These are phyloP conservation scores for Holtermannia corniformis DNA, from an alignment of 768 basidiomycete genomes.

Conservation along the genomic window DNA sequence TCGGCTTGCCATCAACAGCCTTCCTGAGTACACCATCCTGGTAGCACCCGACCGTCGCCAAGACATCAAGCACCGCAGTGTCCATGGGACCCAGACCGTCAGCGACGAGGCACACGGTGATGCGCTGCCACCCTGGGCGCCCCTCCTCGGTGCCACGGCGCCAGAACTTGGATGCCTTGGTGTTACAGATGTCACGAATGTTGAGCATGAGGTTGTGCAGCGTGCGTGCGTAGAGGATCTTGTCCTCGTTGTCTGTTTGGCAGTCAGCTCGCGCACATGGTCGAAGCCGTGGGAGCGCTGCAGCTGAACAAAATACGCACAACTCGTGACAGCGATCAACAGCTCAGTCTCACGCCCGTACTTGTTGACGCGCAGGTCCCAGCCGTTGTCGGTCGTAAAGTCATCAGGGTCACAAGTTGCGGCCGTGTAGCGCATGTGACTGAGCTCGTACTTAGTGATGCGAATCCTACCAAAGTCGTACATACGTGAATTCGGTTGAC, in stretches of 20 bases:
- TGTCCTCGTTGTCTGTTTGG: slow-evolving; percentile 36
- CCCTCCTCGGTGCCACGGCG: slow-evolving; percentile 30
- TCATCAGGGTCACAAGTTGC: slow-evolving; percentile 84
- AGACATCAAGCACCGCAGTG: slow-evolving; percentile 70
- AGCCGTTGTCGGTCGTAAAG: slow-evolving; percentile 69
- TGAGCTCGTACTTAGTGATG: slow-evolving; percentile 71
- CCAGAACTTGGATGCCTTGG: slow-evolving; percentile 53
- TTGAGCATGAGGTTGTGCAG: slow-evolving; percentile 95
- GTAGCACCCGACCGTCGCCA: slow-evolving; percentile 84
- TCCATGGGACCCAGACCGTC: slow-evolving; percentile 94
- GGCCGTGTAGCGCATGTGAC: slow-evolving; percentile 78
- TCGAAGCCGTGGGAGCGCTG: slow-evolving; percentile 87
- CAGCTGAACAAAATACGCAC: slow-evolving; percentile 45
- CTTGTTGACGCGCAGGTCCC: slow-evolving; percentile 69
- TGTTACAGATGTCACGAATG: slow-evolving; percentile 92
- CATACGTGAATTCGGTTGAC: slow-evolving; percentile 85
- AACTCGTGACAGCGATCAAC: slow-evolving; percentile 78
- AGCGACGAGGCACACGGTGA: slow-evolving; percentile 67
- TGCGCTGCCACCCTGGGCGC: slow-evolving; percentile 65
- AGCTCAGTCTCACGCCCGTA: slow-evolving; percentile 87
- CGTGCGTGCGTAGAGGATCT: slow-evolving; percentile 47
- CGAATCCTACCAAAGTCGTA: slow-evolving; percentile 32
- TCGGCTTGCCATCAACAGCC: slow-evolving; percentile 61
- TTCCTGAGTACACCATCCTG: slow-evolving; percentile 96
- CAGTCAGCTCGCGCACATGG: slow-evolving; percentile 46